Evolutionary conservation across 1,284 basidiomycete species (phyloP).

Genomic region (Earliella scabrosa): DNA sequence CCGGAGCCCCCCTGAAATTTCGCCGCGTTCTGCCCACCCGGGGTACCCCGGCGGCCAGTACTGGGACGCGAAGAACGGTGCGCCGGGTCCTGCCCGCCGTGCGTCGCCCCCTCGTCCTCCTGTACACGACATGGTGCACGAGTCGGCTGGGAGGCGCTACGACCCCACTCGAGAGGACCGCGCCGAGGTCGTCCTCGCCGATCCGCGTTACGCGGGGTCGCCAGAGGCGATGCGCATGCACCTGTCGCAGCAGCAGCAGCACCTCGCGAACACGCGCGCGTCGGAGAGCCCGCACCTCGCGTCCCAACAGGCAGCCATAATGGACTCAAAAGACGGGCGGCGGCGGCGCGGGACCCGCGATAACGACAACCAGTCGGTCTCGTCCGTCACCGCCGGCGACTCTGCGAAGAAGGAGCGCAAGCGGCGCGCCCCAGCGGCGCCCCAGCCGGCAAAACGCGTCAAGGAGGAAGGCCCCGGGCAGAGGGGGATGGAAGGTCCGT

Average conservation of each 20-base stretch:
- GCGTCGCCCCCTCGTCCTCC: conserved; percentile 27
- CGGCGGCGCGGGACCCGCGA: conserved; percentile 38
- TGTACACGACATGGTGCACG: conserved; percentile 27
- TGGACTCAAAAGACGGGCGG: conserved; percentile 35
- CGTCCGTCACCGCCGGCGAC: conserved; percentile 28
- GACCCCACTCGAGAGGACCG: conserved; percentile 39
- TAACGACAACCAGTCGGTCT: conserved; percentile 45
- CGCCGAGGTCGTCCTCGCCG: conserved; percentile 25
- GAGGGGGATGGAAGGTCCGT: conserved; percentile 37
- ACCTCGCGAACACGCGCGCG: conserved; percentile 32
- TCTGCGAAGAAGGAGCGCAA: conserved; percentile 48
- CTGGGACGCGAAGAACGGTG: conserved; percentile 31
- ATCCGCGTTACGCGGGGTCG: conserved; percentile 35
- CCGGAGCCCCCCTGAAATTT: conserved; percentile 50
- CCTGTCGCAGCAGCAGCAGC: conserved; percentile 30
- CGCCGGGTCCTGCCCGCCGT: conserved; percentile 22
- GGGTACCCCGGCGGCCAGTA: conserved; percentile 23
- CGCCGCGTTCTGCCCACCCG: conserved; percentile 54
- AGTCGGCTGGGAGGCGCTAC: conserved; percentile 33
- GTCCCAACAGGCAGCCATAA: conserved; percentile 32
- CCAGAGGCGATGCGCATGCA: conserved; percentile 37
- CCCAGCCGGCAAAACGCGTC: conserved; percentile 39
- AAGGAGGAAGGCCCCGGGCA: conserved; percentile 41
- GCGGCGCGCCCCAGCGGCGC: conserved; percentile 38
- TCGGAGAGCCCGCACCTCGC: conserved; percentile 46